These are phyloP conservation scores for Acer campestre DNA, from an alignment of 345 rosid genomes.

Conservation along the genomic window DNA sequence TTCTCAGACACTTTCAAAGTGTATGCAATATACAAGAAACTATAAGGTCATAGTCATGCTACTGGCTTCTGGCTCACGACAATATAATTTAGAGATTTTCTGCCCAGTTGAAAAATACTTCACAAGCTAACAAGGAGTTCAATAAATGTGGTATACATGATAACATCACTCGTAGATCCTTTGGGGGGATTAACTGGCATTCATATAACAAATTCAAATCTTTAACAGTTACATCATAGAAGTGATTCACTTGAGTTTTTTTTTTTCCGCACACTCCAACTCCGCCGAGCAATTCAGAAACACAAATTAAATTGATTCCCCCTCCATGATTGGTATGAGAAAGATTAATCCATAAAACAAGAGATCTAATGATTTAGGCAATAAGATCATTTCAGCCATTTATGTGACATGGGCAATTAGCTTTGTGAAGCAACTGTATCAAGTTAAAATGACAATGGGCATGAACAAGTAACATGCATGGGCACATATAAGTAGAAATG, in stretches of 20 bases:
- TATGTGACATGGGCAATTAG: neutral
- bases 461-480: neutral
- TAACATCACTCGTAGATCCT: neutral
- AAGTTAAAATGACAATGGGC: neutral
- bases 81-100: neutral
- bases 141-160: neutral
- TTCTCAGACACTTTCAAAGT: constrained; percentile 7
- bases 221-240: neutral
- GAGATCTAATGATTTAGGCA: neutral
- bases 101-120: neutral
- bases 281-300: too few relatives aligned
- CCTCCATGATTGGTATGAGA: too few relatives aligned
- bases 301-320: too few relatives aligned
- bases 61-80: neutral
- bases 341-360: too few relatives aligned
- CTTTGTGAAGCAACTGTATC: neutral
- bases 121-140: neutral
- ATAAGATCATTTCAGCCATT: neutral
- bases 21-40: neutral
- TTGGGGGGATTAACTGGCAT: neutral
- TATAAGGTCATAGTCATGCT: constrained; percentile 6
- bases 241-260: neutral
- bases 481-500: neutral
- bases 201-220: neutral
- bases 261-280: too few relatives aligned